A percentile compares a stretch with the other conserved stretches of the same genome.
Conservation (phyloP, 352 stramenopile species). For the Phytophthora brassicae region DNA sequence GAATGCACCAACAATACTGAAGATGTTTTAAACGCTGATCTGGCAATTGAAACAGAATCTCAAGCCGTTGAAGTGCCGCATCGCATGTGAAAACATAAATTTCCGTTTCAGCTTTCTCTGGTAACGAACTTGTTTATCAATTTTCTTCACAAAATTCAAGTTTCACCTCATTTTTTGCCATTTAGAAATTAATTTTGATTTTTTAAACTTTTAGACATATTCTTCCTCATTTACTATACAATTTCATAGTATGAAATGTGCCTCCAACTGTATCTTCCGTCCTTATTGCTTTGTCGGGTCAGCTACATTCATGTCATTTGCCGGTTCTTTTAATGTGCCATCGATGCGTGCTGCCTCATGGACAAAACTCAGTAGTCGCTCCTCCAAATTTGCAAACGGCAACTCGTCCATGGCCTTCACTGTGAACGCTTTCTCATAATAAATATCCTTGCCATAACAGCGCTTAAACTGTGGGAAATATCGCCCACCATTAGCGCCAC, state of each 20-base stretch:
- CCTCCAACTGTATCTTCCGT: too few species aligned
- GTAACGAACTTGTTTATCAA: background rate
- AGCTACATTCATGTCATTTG: constrained; percentile 17
- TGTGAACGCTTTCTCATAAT: constrained; percentile 61
- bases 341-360: constrained; percentile 39
- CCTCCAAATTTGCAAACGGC: constrained; percentile 50
- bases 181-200: constrained; percentile 1
- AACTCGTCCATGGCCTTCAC: constrained; percentile 41
- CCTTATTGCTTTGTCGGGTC: constrained; percentile 16
- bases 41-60: background rate
- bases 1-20: background rate
- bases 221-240: constrained; percentile 27
- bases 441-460: constrained; percentile 68
- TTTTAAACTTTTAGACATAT: background rate
- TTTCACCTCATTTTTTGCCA: constrained; percentile 4
- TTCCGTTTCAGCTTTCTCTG: background rate
- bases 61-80: background rate
- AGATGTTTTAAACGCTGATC: background rate
- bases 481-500: constrained; percentile 55
- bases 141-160: background rate
- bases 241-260: too few species aligned
- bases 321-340: constrained; percentile 16
- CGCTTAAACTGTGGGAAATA: constrained; percentile 60
- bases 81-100: background rate
- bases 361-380: constrained; percentile 43